These are phyloP conservation scores for Gracilaria domingensis DNA, from an alignment of 23 red algal species.

Conservation along the genomic window DNA sequence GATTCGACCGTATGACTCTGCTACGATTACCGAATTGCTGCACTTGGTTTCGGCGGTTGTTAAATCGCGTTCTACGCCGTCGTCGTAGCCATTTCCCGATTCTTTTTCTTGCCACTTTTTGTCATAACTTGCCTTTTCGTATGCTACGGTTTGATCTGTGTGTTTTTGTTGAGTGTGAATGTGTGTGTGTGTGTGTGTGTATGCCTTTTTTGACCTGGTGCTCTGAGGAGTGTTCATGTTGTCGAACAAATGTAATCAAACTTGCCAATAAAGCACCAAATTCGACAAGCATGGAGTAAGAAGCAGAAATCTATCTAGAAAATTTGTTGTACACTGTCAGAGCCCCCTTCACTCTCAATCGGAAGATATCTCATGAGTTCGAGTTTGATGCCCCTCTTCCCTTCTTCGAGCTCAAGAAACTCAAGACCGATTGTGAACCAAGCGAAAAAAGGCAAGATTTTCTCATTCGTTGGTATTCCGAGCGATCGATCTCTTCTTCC, in stretches of 20 bases:
- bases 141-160: not conserved
- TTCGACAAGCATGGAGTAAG: too few species aligned
- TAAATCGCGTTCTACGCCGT: constrained; percentile 4
- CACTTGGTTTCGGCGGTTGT: constrained; percentile 40
- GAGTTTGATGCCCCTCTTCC: constrained; percentile 4
- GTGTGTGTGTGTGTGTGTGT: too few species aligned
- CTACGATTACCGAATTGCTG: constrained; percentile 23
- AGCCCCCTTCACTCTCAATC: not conserved
- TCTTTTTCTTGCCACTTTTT: not conserved
- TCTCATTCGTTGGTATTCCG: too few species aligned
- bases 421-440: too few species aligned
- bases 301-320: too few species aligned
- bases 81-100: not conserved
- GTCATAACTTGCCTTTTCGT: not conserved
- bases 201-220: constrained; percentile 23
- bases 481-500: too few species aligned
- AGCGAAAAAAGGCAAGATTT: too few species aligned
- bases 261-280: not conserved
- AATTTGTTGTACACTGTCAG: not conserved
- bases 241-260: not conserved
- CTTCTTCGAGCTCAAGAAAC: not conserved
- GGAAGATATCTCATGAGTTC: not conserved
- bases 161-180: not conserved
- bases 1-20: constrained; percentile 49
- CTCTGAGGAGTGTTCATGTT: not conserved